These are phyloP conservation scores for Leccinum subtestaceum DNA, from an alignment of 768 basidiomycete species.

Conservation along the genomic window DNA sequence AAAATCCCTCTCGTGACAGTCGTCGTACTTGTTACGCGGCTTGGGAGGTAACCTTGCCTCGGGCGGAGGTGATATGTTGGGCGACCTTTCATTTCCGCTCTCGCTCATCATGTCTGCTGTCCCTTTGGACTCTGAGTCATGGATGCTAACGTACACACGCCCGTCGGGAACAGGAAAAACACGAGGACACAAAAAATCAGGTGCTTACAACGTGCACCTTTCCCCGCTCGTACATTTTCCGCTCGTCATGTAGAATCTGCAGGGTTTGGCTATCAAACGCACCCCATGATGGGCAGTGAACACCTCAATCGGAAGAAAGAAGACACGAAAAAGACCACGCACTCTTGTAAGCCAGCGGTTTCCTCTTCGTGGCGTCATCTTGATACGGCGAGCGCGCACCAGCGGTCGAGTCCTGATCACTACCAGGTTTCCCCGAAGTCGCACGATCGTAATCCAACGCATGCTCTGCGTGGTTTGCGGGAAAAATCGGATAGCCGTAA, in stretches of 20 bases:
- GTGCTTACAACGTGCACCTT: conserved; percentile 57
- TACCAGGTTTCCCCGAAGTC: conserved; percentile 8
- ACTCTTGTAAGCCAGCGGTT: conserved; percentile 30
- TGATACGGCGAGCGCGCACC: conserved; percentile 3
- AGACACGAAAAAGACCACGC: conserved; percentile 5
- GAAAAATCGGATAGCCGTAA: conserved; percentile 14
- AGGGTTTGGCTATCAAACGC: conserved; percentile 49
- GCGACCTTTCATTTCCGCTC: background rate
- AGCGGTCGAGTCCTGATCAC: background rate
- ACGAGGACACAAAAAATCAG: background rate
- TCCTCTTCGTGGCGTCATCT: conserved; percentile 18
- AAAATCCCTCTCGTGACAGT: conserved; percentile 44
- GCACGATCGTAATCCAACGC: conserved; percentile 4
- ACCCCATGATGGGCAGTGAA: background rate
- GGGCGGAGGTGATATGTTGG: conserved; percentile 1
- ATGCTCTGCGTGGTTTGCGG: conserved; percentile 13
- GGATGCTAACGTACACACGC: conserved; percentile 38
- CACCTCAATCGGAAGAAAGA: background rate
- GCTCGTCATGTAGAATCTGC: conserved; percentile 49
- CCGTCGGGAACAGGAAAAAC: conserved; percentile 1
- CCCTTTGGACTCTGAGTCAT: conserved; percentile 30
- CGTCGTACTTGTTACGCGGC: conserved; percentile 32
- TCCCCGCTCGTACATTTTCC: conserved; percentile 52
- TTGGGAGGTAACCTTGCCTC: conserved; percentile 24
- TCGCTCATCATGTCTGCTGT: background rate